phyloP scores from a whole-genome alignment of 2,329 filamentous ascomycete genomes.

The Cladosporium cucumerinum region DNA sequence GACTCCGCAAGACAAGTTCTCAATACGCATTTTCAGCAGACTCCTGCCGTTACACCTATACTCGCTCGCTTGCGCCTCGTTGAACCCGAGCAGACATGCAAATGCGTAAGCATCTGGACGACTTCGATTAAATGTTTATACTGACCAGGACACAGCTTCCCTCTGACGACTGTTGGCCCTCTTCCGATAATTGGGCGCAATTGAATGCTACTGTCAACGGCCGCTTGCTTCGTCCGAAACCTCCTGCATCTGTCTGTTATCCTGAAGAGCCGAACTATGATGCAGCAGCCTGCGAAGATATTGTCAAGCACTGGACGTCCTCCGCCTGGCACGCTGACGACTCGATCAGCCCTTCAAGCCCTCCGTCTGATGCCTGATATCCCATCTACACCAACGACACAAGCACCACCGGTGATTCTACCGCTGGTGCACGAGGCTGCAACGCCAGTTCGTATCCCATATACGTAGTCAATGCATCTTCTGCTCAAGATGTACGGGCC shows the following conservation, averaged over 20 bases:
- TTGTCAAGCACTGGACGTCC: constrained; percentile 11
- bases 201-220: constrained; percentile 36
- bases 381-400: constrained; percentile 13
- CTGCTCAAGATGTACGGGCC: constrained; percentile 35
- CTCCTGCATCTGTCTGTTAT: constrained; percentile 37
- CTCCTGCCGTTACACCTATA: no score
- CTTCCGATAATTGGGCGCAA: constrained; percentile 24
- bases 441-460: not conserved
- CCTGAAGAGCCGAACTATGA: constrained; percentile 21
- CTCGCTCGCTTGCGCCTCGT: no score
- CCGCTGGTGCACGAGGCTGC: not conserved
- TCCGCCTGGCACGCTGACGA: constrained; percentile 16
- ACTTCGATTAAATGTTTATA: no score
- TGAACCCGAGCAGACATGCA: no score
- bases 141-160: not conserved
- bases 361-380: constrained; percentile 3
- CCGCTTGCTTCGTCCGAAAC: constrained; percentile 32
- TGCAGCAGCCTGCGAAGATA: constrained; percentile 10
- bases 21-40: no score
- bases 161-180: not conserved
- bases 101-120: no score
- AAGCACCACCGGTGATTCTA: constrained; percentile 10
- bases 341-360: constrained; percentile 13
- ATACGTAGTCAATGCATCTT: constrained; percentile 38
- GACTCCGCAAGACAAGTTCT: no score